Evolutionary conservation across 2,329 filamentous ascomycete species (phyloP).

Genomic region (Cercospora canescens): DNA sequence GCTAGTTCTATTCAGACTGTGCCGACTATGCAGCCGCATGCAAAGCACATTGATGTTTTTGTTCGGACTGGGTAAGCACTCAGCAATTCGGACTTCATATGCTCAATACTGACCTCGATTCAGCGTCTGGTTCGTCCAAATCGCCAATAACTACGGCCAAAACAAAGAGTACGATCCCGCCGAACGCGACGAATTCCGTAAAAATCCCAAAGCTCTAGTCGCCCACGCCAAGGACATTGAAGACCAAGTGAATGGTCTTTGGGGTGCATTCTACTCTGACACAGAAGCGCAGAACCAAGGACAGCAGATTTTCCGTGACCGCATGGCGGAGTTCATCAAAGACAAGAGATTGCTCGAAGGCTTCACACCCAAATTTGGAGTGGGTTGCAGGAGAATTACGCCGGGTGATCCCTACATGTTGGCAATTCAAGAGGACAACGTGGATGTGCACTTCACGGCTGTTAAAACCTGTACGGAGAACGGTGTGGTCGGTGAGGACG

Average conservation of each 20-base stretch:
- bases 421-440: slow-evolving; percentile 52
- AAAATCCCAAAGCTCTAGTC: slow-evolving; percentile 43
- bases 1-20: slow-evolving; percentile 49
- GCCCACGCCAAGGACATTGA: slow-evolving; percentile 39
- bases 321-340: slow-evolving; percentile 54
- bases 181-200: slow-evolving; percentile 45
- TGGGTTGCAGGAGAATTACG: slow-evolving; percentile 50
- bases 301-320: slow-evolving; percentile 40
- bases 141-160: slow-evolving; percentile 48
- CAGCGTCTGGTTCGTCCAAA: slow-evolving; percentile 40
- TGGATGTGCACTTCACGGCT: slow-evolving; percentile 52
- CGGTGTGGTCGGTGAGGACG: slow-evolving; percentile 47
- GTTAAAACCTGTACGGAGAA: slow-evolving; percentile 48
- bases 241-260: slow-evolving; percentile 49
- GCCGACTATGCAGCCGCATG: slow-evolving; percentile 48
- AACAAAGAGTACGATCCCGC: slow-evolving; percentile 48
- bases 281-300: slow-evolving; percentile 43
- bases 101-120: background rate
- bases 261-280: slow-evolving; percentile 48
- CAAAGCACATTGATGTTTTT: slow-evolving; percentile 49
- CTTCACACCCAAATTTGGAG: slow-evolving; percentile 48
- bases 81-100: background rate
- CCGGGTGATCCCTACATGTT: slow-evolving; percentile 54
- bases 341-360: slow-evolving; percentile 51
- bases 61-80: slow-evolving; percentile 48